phyloP scores from a whole-genome alignment of 768 basidiomycete species.

The Tricholoma bakamatsutake region DNA sequence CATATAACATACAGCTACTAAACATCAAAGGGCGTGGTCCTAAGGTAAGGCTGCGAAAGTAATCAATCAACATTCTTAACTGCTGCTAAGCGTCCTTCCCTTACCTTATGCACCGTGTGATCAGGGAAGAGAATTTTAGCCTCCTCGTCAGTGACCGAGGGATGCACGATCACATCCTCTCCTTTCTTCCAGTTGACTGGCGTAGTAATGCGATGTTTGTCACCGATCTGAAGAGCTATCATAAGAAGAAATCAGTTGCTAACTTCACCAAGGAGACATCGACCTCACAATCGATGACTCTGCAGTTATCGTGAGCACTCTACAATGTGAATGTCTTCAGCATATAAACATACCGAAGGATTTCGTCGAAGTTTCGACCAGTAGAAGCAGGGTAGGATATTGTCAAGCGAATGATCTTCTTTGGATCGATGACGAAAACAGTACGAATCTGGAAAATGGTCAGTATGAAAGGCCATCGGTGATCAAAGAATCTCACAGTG shows the following conservation, averaged over 20 bases:
- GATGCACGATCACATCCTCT: slow-evolving; percentile 91
- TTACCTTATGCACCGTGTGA: slow-evolving; percentile 72
- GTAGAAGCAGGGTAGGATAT: slow-evolving; percentile 93
- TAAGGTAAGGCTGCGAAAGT: slow-evolving; percentile 70
- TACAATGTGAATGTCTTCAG: slow-evolving; percentile 4
- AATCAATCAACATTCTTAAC: slow-evolving; percentile 4
- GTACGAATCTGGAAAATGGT: slow-evolving; percentile 68
- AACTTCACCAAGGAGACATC: not conserved
- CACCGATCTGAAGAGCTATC: slow-evolving; percentile 81
- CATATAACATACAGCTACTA: not conserved
- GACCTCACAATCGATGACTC: slow-evolving; percentile 68
- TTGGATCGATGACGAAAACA: slow-evolving; percentile 96
- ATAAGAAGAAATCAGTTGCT: slow-evolving; percentile 16
- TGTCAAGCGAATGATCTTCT: slow-evolving; percentile 88
- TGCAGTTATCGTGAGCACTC: slow-evolving; percentile 10
- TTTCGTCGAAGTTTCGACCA: slow-evolving; percentile 84
- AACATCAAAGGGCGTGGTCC: slow-evolving; percentile 56
- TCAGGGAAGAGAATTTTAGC: slow-evolving; percentile 89
- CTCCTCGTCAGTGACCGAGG: slow-evolving; percentile 77
- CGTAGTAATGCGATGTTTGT: slow-evolving; percentile 79
- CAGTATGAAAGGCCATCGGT: not conserved
- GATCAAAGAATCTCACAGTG: slow-evolving; percentile 47
- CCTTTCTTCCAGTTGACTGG: slow-evolving; percentile 96
- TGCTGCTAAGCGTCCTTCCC: not conserved
- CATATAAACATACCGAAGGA: slow-evolving; percentile 34